Percentiles rank a stretch among this genome's conserved stretches.
phyloP scores from a whole-genome alignment of 768 basidiomycete genomes.

The Pleurotus ostreatus region DNA sequence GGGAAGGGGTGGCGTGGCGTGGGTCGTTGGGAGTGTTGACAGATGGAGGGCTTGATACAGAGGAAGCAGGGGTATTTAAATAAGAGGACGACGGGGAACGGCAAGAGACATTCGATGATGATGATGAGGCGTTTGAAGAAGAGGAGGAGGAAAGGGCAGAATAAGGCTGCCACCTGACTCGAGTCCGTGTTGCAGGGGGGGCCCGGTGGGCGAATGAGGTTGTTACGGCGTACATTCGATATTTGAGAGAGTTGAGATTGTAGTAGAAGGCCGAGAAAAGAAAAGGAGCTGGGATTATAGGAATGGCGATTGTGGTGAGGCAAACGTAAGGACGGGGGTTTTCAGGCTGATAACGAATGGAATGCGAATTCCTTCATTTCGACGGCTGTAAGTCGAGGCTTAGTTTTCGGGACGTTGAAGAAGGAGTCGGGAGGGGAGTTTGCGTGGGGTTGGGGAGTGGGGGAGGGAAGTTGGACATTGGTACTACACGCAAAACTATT shows the following conservation, averaged over 20 bases:
- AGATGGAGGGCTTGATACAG: conserved; percentile 43
- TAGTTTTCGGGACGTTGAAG: too few relatives aligned
- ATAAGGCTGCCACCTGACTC: conserved; percentile 84
- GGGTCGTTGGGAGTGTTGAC: conserved; percentile 28
- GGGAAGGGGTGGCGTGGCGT: conserved; percentile 26
- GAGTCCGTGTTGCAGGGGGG: conserved; percentile 59
- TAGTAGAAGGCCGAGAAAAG: conserved; percentile 11
- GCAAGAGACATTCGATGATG: conserved; percentile 17
- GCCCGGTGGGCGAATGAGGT: conserved; percentile 68
- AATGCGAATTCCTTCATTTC: too few relatives aligned
- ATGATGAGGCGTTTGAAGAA: conserved; percentile 20
- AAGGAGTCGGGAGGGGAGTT: too few relatives aligned
- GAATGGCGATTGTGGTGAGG: conserved; percentile 22
- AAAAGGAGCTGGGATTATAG: conserved; percentile 19
- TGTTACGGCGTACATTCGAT: conserved; percentile 36
- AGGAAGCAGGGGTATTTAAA: conserved; percentile 57
- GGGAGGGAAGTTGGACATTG: too few relatives aligned
- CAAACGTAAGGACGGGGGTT: too few relatives aligned
- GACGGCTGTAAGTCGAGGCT: too few relatives aligned
- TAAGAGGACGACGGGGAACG: conserved; percentile 38
- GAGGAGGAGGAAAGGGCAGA: conserved; percentile 39
- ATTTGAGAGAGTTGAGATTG: conserved; percentile 17
- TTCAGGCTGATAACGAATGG: too few relatives aligned
- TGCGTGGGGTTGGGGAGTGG: too few relatives aligned
- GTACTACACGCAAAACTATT: too few relatives aligned